Percentiles rank a stretch among this genome's conserved stretches.
Conservation (phyloP, 768 basidiomycete genomes). For the Trametes elegans region DNA sequence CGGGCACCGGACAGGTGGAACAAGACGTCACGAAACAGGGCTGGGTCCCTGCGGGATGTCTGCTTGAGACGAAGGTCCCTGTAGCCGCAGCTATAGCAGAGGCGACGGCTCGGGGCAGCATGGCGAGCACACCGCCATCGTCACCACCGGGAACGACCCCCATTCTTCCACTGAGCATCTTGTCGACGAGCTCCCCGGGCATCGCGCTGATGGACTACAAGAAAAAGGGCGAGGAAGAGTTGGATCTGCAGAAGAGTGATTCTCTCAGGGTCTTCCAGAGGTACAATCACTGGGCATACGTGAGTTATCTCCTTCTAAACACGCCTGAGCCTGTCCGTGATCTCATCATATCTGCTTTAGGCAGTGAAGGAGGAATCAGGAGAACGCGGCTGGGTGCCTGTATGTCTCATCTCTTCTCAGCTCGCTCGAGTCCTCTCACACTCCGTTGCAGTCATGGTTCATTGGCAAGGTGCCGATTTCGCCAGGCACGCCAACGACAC, state of each 20-base stretch:
- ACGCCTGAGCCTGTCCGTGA: neutral
- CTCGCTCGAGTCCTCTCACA: slow-evolving; percentile 11
- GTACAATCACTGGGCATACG: slow-evolving; percentile 98
- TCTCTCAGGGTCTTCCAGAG: slow-evolving; percentile 91
- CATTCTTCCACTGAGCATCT: slow-evolving; percentile 86
- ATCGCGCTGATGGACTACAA: slow-evolving; percentile 95
- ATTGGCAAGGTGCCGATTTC: slow-evolving; percentile 76
- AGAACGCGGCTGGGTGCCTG: slow-evolving; percentile 95
- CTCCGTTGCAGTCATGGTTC: slow-evolving; percentile 73
- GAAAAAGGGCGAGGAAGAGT: slow-evolving; percentile 90
- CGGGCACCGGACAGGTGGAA: slow-evolving; percentile 76
- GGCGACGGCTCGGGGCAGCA: slow-evolving; percentile 62
- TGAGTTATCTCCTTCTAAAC: slow-evolving; percentile 37
- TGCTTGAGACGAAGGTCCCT: slow-evolving; percentile 90
- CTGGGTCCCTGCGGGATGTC: slow-evolving; percentile 97
- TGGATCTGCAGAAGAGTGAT: slow-evolving; percentile 88
- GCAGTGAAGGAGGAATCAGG: slow-evolving; percentile 93
- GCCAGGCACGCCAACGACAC: slow-evolving; percentile 42
- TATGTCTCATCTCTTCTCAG: slow-evolving; percentile 35
- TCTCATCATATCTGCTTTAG: slow-evolving; percentile 39
- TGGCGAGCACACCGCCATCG: slow-evolving; percentile 32
- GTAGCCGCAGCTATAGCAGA: slow-evolving; percentile 86
- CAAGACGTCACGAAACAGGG: slow-evolving; percentile 80
- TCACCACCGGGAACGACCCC: slow-evolving; percentile 57
- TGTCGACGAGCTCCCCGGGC: slow-evolving; percentile 97